Percentiles rank a stretch among this genome's conserved stretches.
Evolutionary conservation across 768 basidiomycete genomes (phyloP).

Genomic region (Pisolithus orientalis): DNA sequence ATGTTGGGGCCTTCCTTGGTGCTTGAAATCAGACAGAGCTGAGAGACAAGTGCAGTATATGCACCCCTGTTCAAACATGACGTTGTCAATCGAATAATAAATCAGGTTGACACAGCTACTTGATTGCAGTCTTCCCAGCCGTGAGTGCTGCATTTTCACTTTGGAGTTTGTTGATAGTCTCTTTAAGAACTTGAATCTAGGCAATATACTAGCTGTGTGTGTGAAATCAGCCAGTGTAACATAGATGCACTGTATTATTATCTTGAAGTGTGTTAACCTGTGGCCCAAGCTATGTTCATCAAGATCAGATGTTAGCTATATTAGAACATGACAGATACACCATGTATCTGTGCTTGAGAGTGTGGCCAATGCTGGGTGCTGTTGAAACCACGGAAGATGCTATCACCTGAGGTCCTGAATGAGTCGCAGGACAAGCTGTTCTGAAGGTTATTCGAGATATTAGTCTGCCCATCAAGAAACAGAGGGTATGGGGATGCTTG

Average conservation of each 20-base stretch:
- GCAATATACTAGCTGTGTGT: neutral
- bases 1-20: neutral
- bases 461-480: neutral
- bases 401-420: too few relatives aligned
- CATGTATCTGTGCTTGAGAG: neutral
- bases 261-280: neutral
- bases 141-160: neutral
- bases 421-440: too few relatives aligned
- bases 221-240: neutral
- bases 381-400: too few relatives aligned
- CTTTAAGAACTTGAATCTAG: neutral
- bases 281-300: neutral
- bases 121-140: neutral
- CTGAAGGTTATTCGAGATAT: neutral
- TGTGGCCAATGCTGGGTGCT: neutral
- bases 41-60: too few relatives aligned
- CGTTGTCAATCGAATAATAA: too few relatives aligned
- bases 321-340: neutral
- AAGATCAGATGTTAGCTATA: neutral
- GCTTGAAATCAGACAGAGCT: neutral
- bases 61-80: too few relatives aligned
- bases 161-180: too few relatives aligned
- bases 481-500: neutral
- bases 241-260: too few relatives aligned
- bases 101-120: too few relatives aligned